These are phyloP conservation scores for Ramaria rubella DNA, from an alignment of 768 basidiomycete species.

Conservation along the genomic window DNA sequence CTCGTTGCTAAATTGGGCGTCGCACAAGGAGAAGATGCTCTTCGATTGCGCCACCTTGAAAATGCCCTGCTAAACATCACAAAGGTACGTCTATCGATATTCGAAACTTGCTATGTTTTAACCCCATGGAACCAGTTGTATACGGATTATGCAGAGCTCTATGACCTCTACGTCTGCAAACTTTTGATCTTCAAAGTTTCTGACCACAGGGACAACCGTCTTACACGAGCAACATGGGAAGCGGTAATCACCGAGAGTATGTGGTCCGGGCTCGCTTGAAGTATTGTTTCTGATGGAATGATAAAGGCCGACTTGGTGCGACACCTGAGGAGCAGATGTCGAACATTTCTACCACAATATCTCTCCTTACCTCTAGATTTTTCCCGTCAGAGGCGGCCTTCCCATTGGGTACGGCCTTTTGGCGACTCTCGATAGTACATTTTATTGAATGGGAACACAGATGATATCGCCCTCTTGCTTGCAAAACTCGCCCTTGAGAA, in stretches of 20 bases:
- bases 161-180: constrained; percentile 76
- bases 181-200: constrained; percentile 90
- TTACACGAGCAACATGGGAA: constrained; percentile 85
- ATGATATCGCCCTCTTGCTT: constrained; percentile 66
- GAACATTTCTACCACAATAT: constrained; percentile 54
- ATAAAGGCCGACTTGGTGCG: constrained; percentile 11
- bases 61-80: constrained; percentile 65
- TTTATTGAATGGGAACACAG: constrained; percentile 35
- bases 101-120: constrained; percentile 1
- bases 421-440: not conserved
- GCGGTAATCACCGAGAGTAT: constrained; percentile 76
- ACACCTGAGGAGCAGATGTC: constrained; percentile 50
- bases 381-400: constrained; percentile 89
- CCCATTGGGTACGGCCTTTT: constrained; percentile 60
- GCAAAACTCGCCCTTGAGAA: constrained; percentile 66
- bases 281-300: not conserved
- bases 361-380: constrained; percentile 75
- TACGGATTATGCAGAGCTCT: constrained; percentile 79
- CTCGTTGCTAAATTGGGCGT: constrained; percentile 56
- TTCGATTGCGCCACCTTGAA: constrained; percentile 32
- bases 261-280: constrained; percentile 17
- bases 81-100: constrained; percentile 49
- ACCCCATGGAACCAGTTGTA: constrained; percentile 55
- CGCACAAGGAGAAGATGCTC: constrained; percentile 56
- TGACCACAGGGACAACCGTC: constrained; percentile 78